Evolutionary conservation across 1,139 yeast species (phyloP), one percentile per base, ranked within the genome.

Genomic region (Candida dubliniensis): DNA sequence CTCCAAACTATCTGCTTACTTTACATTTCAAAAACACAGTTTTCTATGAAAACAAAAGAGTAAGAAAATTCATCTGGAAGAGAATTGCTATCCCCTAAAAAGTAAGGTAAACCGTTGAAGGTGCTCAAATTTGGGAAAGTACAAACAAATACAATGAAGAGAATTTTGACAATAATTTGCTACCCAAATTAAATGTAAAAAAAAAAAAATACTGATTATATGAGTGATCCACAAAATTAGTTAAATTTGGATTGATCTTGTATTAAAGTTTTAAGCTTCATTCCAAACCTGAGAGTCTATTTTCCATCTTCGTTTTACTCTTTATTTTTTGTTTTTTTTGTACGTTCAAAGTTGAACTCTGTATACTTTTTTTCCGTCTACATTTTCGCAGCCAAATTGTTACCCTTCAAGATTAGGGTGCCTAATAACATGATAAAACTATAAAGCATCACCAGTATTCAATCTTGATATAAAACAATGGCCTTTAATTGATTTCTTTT

Each of bases 301-400:
- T 3, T n/a, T n/a, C 7, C n/a, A n/a, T 4, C 7, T 4, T 10
- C 7, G 8, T 3, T 27, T 10, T 27, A 8, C 10, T 9, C 7
- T 27, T 27, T 27, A 3, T 27, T 27, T 7, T 4, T 3, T n/a
- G 4, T 27, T 27, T 27, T 27, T 14, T 32, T 32, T 25, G 11
- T 38, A 11, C 10, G 7, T 13, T 3, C 23, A 18, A 18, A 24
- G 36, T 13, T 33, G 13, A 14, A 10, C 36, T 15, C 25, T 23
- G 36, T 31, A 24, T 12, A 13, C 11, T 23, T 25, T 38, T 27
- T 34, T 27, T 29, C 3, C 14, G 2, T n/a, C 27, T 14, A 15
- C 25, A 12, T 33, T 39, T 39, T 39, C 34, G 42, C 42, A 39
- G 37, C 42, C 42, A 39, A 39, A 38, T 18, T 18, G 23, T 18